A percentile compares a stretch with the other conserved stretches of the same genome.
Conservation (phyloP, 306 rosid genomes). For the Lathyrus sativus region DNA sequence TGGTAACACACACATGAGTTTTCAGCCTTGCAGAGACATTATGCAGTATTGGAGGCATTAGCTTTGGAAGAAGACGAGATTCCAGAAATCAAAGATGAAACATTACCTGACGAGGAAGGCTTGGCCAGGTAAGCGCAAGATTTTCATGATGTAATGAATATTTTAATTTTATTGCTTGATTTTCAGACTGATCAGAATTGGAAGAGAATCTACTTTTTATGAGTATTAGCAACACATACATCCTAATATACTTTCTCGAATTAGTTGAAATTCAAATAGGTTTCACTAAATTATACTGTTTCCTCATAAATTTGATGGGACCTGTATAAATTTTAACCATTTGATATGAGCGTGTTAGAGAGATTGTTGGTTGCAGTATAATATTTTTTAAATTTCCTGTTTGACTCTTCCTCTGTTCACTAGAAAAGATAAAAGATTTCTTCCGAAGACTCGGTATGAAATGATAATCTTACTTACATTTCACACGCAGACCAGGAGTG, state of each 20-base stretch:
- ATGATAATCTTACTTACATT: conserved; percentile 35
- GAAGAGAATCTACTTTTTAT: conserved; percentile 2
- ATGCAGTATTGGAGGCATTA: conserved; percentile 81
- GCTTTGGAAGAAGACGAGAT: conserved; percentile 88
- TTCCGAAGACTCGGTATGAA: conserved; percentile 13
- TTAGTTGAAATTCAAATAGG: background rate
- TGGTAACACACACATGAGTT: conserved; percentile 28
- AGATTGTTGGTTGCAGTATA: background rate
- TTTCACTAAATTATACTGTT: background rate
- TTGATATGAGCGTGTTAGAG: background rate
- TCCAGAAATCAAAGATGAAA: conserved; percentile 82
- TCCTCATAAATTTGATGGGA: background rate
- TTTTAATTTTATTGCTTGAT: conserved; percentile 25
- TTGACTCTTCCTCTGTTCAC: conserved; percentile 15
- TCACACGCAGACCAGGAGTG: conserved; percentile 72
- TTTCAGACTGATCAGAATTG: background rate
- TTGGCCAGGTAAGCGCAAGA: conserved; percentile 63
- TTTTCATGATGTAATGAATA: conserved; percentile 24
- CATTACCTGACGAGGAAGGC: conserved; percentile 90
- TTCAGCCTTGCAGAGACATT: conserved; percentile 95
- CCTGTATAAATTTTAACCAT: background rate
- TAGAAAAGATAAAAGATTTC: conserved; percentile 8
- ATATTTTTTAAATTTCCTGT: conserved; percentile 16
- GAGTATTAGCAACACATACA: background rate
- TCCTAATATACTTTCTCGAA: background rate